Evolutionary conservation across 345 rosid genomes (phyloP), one percentile per base, ranked within the genome.

Genomic region (Eucalyptus tenuipes): DNA sequence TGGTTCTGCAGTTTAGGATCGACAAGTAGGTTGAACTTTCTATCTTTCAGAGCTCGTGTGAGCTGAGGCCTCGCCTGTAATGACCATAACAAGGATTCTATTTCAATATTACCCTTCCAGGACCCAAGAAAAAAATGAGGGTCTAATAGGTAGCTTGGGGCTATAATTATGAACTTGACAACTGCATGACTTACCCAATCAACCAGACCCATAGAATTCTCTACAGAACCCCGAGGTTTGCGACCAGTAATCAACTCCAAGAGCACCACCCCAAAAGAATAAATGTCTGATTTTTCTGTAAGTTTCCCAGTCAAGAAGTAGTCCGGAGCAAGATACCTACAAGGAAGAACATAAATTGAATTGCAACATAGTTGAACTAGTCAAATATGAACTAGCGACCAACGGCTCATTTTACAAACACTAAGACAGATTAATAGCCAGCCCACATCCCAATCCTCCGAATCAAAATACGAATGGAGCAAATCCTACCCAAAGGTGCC

Each of bases 191-290:
- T 91, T 91, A 95, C 99, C 99, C 99, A 97, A 68, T 96, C 99
- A n/a, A 97, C 99, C 91, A 97, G 94, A 91, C 99, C 6, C 53
- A 14, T 8, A 47, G 49, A 8, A 47, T 47, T 8, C 7, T 10
- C 2, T 47, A 1, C 2, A 6, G 49, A 47, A 47, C 2, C 97
- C 82, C 95, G 96, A 42, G 99, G 99, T 82, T 95, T 89, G 13
- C 95, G 97, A 10, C 99, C 99, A 25, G 97, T 95, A n/a, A 97
- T 91, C 90, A 97, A 91, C 92, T 97, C 99, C 92, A 97, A 93
- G 88, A 97, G 97, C 98, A 97, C 94, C 88, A 97, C 93, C 8
- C 99, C 99, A 85, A 92, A 96, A 25, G 99, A 96, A 94, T 94
- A 96, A 61, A 95, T 95, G 85, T 96, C 99, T 6, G 98, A 94